Conservation (phyloP, 495 filamentous ascomycete genomes). For the Achaetomiella virescens region DNA sequence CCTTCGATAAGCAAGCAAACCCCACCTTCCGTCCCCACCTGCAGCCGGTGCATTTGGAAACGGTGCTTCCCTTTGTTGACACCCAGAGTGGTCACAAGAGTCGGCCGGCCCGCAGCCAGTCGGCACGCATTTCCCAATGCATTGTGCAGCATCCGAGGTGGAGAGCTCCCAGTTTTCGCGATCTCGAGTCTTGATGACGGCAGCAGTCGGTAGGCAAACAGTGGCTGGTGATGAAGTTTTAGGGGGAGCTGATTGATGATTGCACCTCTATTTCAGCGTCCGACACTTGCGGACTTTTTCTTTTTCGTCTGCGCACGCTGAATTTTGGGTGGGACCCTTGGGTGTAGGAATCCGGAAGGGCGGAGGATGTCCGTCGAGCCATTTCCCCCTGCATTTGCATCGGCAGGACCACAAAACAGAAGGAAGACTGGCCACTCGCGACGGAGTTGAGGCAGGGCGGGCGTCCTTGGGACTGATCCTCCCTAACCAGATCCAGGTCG, state of each 20-base stretch:
- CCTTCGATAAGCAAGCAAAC: conserved; percentile 17
- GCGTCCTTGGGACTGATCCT: conserved; percentile 10
- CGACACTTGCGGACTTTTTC: conserved; percentile 2
- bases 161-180: background rate
- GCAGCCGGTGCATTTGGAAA: conserved; percentile 13
- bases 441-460: too few species aligned
- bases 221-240: background rate
- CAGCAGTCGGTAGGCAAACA: background rate
- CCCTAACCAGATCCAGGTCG: conserved; percentile 8
- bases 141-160: conserved; percentile 1
- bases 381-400: conserved; percentile 5
- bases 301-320: conserved; percentile 4
- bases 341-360: background rate
- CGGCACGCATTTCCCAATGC: conserved; percentile 1
- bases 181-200: background rate
- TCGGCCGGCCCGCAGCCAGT: conserved; percentile 8
- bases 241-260: conserved; percentile 11
- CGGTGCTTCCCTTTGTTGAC: conserved; percentile 7
- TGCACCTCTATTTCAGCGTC: conserved; percentile 14
- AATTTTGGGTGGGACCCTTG: background rate
- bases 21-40: background rate
- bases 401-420: background rate
- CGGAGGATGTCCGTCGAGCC: background rate
- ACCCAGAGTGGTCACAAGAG: background rate
- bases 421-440: background rate